A percentile compares a stretch with the other conserved stretches of the same genome.
Conservation (phyloP, 2,329 filamentous ascomycete genomes). For the Stemphylium vesicarium region DNA sequence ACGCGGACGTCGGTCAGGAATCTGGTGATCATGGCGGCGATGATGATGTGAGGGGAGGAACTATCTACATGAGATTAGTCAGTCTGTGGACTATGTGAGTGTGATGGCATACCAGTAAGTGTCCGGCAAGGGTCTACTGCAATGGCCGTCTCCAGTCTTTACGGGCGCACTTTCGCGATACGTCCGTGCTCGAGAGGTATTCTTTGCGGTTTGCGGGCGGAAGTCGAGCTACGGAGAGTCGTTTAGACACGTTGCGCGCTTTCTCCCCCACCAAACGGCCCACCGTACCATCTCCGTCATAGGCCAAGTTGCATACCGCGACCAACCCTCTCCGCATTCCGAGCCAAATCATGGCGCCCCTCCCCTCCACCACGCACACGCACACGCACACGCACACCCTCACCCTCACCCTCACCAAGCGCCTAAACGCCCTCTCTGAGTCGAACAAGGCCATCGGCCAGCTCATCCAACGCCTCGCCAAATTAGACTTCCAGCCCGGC, state of each 20-base stretch:
- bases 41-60: neutral
- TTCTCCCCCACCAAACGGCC: conserved; percentile 23
- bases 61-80: neutral
- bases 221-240: conserved; percentile 18
- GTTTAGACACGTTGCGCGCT: conserved; percentile 22
- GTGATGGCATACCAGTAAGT: neutral
- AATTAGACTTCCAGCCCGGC: conserved; percentile 66
- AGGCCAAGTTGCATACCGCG: conserved; percentile 24
- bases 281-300: conserved; percentile 41
- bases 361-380: conserved; percentile 42
- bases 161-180: conserved; percentile 11
- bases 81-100: neutral
- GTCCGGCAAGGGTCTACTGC: neutral
- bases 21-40: conserved; percentile 74
- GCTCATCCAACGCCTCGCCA: conserved; percentile 63
- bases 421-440: conserved; percentile 60
- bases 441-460: conserved; percentile 60
- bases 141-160: conserved; percentile 5
- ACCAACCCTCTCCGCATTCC: conserved; percentile 36
- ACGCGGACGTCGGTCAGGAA: conserved; percentile 85
- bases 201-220: conserved; percentile 12
- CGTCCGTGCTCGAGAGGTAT: conserved; percentile 30
- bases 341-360: conserved; percentile 41
- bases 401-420: conserved; percentile 57
- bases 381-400: too few species aligned